Conservation (phyloP, 768 basidiomycete species). For the Leccinum barrowsii region DNA sequence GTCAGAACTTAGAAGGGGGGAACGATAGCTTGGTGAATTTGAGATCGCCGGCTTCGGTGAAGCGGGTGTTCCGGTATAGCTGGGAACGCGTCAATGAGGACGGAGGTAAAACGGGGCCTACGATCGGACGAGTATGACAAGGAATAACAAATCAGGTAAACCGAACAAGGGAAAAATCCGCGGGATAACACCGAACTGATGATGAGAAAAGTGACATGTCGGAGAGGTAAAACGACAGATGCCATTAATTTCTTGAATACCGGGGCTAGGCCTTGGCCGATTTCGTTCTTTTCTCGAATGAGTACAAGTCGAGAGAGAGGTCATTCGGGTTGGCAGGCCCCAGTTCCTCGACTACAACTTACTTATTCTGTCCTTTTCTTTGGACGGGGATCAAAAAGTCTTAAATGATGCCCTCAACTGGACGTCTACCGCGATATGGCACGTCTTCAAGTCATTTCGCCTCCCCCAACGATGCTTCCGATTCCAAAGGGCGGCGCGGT, state of each 20-base stretch:
- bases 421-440: conserved; percentile 1
- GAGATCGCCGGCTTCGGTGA: conserved; percentile 19
- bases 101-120: conserved; percentile 17
- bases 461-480: conserved; percentile 15
- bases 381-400: conserved; percentile 24
- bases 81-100: conserved; percentile 9
- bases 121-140: conserved; percentile 6
- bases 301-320: neutral
- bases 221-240: neutral
- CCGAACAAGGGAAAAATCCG: neutral
- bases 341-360: conserved; percentile 9
- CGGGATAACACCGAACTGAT: conserved; percentile 10
- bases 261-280: conserved; percentile 7
- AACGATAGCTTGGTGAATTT: neutral
- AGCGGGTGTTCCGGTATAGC: conserved; percentile 15
- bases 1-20: neutral
- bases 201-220: neutral
- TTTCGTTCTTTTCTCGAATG: neutral
- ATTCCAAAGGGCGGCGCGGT: conserved; percentile 6
- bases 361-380: neutral
- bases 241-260: conserved; percentile 14
- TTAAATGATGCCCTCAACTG: neutral
- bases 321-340: neutral
- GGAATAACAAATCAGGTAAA: neutral
- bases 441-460: conserved; percentile 20